Base-by-base conservation (phyloP, 1,284 basidiomycete genomes). In the Polyporus tsugae region DNA sequence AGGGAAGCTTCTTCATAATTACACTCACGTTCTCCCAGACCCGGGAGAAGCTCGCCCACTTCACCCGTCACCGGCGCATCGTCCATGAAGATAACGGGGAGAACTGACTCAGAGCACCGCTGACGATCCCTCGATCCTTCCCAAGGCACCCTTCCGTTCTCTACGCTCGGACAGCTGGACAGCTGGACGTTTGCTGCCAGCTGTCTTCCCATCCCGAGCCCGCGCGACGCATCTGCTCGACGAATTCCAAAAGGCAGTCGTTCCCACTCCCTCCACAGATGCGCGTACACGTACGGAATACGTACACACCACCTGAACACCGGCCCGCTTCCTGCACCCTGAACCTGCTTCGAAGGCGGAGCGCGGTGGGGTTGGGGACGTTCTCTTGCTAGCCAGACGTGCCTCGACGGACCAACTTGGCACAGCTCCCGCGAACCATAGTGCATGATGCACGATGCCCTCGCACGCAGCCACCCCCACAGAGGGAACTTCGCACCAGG, bases 1-100 rank as follows among this genome's bases (percentile, higher is more conserved):
- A 58, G 19, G 38, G 55, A 58, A 58, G 19, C 55, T 58, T 57
- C 55, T 36, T 58, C 55, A 36, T 38, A 35, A 38, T 52, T 52
- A 52, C 46, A 52, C 22, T 22, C 46, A 58, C 35, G 29, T 33
- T 55, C 29, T 15, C 55, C 36, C 55, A 58, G 55, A 17, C 29
- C 15, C 55, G 55, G 35, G 35, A 58, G 55, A 58, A 58, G 36
- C 36, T n/a, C 19, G 55, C 55, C 35, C n/a, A 19, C 55, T 58
- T 58, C 35, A 58, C 55, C 55, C 55, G 55, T 58, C 35, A 35
- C 35, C 29, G 19, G 55, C 3, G 35, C 55, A n/a, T 35, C 4
- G 7, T 11, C 9, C 55, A 58, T 57, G 55, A 52, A 52, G 46
- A 38, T 38, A 58, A 38, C 55, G 55, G 46, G 10, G 46, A 25